Evolutionary conservation across 768 basidiomycete species (phyloP).

Genomic region (Phallus indusiatus): DNA sequence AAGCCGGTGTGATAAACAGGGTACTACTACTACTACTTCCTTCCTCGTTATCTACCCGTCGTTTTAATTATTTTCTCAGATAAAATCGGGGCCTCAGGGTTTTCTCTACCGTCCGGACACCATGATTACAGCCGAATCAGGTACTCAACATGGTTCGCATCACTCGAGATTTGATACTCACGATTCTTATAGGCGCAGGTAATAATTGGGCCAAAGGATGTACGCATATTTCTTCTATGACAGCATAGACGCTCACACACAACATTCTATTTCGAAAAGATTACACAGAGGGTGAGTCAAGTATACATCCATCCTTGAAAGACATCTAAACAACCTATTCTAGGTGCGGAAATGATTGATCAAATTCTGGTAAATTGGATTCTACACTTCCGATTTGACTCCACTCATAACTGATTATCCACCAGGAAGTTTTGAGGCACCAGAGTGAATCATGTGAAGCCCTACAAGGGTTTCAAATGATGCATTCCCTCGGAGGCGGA

Average conservation of each 20-base stretch:
- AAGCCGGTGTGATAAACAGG: conserved; percentile 74
- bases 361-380: conserved; percentile 49
- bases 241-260: not conserved
- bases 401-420: not conserved
- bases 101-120: conserved; percentile 82
- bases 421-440: conserved; percentile 62
- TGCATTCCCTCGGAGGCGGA: conserved; percentile 88
- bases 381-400: not conserved
- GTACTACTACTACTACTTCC: too few relatives aligned
- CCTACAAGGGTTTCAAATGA: conserved; percentile 83
- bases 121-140: conserved; percentile 51
- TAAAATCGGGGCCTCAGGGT: conserved; percentile 63
- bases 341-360: conserved; percentile 88
- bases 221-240: conserved; percentile 28
- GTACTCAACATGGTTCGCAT: not conserved
- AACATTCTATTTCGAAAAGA: conserved; percentile 32
- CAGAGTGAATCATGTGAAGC: conserved; percentile 78
- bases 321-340: not conserved
- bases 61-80: conserved; percentile 25
- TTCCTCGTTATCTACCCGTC: not conserved
- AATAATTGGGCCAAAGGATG: conserved; percentile 98
- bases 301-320: conserved; percentile 3
- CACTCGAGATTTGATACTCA: not conserved
- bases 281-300: conserved; percentile 73
- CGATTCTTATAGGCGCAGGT: conserved; percentile 41